Percentiles rank a stretch among this genome's conserved stretches.
phyloP scores from a whole-genome alignment of 495 filamentous ascomycete genomes.

The Aspergillus wentii region DNA sequence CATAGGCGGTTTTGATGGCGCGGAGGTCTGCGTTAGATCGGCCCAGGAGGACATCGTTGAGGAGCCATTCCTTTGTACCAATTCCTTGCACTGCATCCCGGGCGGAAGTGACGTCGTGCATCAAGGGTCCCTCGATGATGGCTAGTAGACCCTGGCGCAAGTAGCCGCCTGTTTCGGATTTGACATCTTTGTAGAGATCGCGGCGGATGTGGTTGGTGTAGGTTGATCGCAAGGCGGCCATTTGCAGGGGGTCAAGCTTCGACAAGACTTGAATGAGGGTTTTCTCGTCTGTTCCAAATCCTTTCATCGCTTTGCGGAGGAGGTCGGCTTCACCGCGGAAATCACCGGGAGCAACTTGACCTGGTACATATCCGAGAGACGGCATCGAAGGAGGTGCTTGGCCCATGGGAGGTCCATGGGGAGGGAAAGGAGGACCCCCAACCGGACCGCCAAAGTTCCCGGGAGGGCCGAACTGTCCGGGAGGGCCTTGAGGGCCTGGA shows the following conservation, averaged over 20 bases:
- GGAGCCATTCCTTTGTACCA: constrained; percentile 79
- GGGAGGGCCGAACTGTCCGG: constrained; percentile 17
- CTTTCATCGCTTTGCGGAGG: constrained; percentile 82
- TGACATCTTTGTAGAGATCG: constrained; percentile 66
- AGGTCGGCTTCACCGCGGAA: constrained; percentile 59
- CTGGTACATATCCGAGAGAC: constrained; percentile 57
- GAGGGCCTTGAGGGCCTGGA: constrained; percentile 4
- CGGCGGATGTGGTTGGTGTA: constrained; percentile 58
- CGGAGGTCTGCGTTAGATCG: constrained; percentile 79
- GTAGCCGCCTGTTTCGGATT: constrained; percentile 69
- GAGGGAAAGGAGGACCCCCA: constrained; percentile 9
- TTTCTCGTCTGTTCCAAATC: constrained; percentile 83
- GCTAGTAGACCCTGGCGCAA: constrained; percentile 65
- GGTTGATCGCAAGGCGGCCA: constrained; percentile 60
- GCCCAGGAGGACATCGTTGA: constrained; percentile 82
- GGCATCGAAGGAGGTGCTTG: constrained; percentile 44
- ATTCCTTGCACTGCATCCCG: constrained; percentile 65
- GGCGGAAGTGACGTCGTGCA: constrained; percentile 61
- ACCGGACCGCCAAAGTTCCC: no score
- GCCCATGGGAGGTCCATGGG: constrained; percentile 16
- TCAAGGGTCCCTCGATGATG: constrained; percentile 71
- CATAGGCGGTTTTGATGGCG: constrained; percentile 75
- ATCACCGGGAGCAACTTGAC: constrained; percentile 60
- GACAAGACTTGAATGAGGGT: constrained; percentile 62
- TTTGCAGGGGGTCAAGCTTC: constrained; percentile 65